A percentile compares a stretch with the other conserved stretches of the same genome.
phyloP scores from a whole-genome alignment of 306 rosid genomes.

The Dryas alaskensis region DNA sequence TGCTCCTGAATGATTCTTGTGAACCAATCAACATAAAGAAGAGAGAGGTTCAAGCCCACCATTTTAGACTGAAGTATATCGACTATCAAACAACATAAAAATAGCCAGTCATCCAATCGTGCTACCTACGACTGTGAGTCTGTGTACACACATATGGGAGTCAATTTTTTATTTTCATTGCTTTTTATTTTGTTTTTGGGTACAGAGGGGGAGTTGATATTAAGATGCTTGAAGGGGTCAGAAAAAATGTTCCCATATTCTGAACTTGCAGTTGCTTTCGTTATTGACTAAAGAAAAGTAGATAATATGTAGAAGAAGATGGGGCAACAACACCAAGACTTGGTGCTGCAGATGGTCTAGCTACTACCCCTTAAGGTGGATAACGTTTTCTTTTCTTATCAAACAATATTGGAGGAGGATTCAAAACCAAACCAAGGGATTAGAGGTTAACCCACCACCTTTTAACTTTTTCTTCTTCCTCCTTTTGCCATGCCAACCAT shows the following conservation, averaged over 20 bases:
- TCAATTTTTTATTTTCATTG: no score
- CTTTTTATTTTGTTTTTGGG: no score
- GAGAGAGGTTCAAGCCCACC: neutral
- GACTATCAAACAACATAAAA: neutral
- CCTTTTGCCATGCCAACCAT: no score
- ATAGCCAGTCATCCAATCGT: neutral
- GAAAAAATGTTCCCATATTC: neutral
- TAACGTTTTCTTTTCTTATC: no score
- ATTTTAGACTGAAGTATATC: neutral
- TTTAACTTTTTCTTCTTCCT: no score
- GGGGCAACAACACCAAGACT: neutral
- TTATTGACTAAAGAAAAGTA: neutral
- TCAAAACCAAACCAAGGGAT: no score
- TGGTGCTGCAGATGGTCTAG: neutral
- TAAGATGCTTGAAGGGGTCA: neutral
- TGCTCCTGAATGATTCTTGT: neutral
- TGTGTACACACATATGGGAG: neutral
- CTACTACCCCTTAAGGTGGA: neutral
- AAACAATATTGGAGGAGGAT: no score
- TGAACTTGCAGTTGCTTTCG: neutral
- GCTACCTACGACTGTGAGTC: neutral
- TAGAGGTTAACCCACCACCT: no score
- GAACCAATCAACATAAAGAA: constrained; percentile 15
- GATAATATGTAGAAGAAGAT: neutral
- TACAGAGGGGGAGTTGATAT: no score